Base-by-base conservation (phyloP, 257 asterid genomes). In the Ocimum tenuiflorum region DNA sequence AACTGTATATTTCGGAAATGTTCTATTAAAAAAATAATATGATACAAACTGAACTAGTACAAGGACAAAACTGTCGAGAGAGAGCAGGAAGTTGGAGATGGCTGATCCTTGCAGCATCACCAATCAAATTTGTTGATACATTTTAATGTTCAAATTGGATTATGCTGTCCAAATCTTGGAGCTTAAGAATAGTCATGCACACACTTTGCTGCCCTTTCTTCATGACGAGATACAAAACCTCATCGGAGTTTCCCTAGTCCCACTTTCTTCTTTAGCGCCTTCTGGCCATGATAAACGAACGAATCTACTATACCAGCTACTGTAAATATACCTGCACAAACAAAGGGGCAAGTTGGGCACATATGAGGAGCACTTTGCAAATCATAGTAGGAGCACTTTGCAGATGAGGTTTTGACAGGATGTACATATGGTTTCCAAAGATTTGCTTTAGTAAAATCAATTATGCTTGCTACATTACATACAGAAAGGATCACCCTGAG, bases 301-400 rank as follows among this genome's bases (percentile, higher is more conserved):
- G 99, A 76, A 68, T 89, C 99, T 57, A 90, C 79, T 58, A 94
- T 88, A 61, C 99, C 99, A 17, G 99, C 97, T 60, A 94, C 91
- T 4, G 99, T 88, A 70, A 89, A 94, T 41, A 85, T 73, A 60
- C 99, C 99, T 94, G 84, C 14, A 54, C 42, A 33, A 33, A 10
- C 18, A 5, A n/a, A 41, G 1, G 41, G 8, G 41, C 10, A 8
- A n/a, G n/a, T n/a, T n/a, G n/a, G n/a, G n/a, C n/a, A n/a, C n/a
- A n/a, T n/a, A n/a, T n/a, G n/a, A n/a, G n/a, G n/a, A n/a, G n/a
- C n/a, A n/a, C n/a, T n/a, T n/a, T n/a, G n/a, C n/a, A n/a, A n/a
- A n/a, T n/a, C n/a, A n/a, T n/a, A n/a, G n/a, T n/a, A n/a, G n/a
- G n/a, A n/a, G n/a, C n/a, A n/a, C n/a, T n/a, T n/a, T n/a, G n/a